Conservation (phyloP, 129 eudicot species). For the Solidago caesia region DNA sequence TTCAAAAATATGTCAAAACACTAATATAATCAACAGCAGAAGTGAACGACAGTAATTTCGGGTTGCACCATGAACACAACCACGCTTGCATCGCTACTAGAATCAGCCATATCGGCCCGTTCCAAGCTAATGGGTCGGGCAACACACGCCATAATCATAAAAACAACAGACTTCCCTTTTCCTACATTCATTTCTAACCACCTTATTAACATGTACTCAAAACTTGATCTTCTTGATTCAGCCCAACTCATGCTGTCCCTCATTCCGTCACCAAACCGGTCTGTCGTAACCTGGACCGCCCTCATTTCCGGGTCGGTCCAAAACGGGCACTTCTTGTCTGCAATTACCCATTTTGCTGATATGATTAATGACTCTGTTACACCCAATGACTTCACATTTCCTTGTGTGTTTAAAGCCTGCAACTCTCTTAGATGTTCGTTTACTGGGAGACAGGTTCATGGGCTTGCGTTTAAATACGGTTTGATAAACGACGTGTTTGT, state of each 20-base stretch:
- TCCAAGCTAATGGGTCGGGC: conserved; percentile 55
- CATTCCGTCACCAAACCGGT: conserved; percentile 51
- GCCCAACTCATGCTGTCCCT: conserved; percentile 59
- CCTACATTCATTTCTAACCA: conserved; percentile 65
- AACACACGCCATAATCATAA: conserved; percentile 70
- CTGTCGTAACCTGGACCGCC: conserved; percentile 86
- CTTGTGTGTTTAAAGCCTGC: conserved; percentile 68
- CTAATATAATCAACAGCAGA: no score
- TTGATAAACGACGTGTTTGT: conserved; percentile 52
- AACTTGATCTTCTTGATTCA: conserved; percentile 58
- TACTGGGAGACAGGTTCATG: conserved; percentile 54
- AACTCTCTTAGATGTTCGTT: conserved; percentile 33
- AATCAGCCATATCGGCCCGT: conserved; percentile 51
- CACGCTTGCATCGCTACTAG: conserved; percentile 44
- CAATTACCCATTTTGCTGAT: conserved; percentile 45
- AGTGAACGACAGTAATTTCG: no score
- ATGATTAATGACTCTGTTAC: conserved; percentile 47
- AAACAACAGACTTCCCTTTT: conserved; percentile 37
- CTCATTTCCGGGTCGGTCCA: conserved; percentile 69
- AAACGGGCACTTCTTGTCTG: conserved; percentile 56
- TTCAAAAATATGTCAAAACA: no score
- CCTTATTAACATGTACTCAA: conserved; percentile 81
- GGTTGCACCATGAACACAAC: conserved; percentile 17
- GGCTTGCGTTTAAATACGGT: conserved; percentile 37
- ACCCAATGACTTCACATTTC: conserved; percentile 81